phyloP scores from a whole-genome alignment of 1,284 basidiomycete genomes.

The Tremellales sp. region DNA sequence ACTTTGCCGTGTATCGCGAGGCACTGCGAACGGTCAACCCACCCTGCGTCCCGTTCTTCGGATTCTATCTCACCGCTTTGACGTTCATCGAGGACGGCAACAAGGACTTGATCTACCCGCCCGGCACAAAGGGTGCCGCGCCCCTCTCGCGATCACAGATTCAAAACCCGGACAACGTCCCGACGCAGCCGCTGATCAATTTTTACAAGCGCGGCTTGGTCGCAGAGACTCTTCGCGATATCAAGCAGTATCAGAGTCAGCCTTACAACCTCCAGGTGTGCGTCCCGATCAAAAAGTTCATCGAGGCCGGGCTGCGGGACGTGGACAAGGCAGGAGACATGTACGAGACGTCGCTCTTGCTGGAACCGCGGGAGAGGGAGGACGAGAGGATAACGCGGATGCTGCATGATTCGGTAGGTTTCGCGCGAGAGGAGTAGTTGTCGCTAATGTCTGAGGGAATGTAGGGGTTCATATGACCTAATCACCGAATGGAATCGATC shows the following conservation, averaged over 20 bases:
- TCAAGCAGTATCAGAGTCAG: slow-evolving; percentile 89
- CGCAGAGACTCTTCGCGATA: slow-evolving; percentile 92
- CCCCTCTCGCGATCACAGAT: slow-evolving; percentile 3
- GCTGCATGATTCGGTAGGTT: slow-evolving; percentile 40
- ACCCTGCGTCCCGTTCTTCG: slow-evolving; percentile 96
- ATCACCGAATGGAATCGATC: too few relatives aligned
- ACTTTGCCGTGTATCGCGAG: slow-evolving; percentile 88
- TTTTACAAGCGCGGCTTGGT: slow-evolving; percentile 92
- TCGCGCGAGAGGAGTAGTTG: not conserved
- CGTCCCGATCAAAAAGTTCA: slow-evolving; percentile 64
- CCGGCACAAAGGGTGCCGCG: slow-evolving; percentile 2
- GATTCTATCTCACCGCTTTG: slow-evolving; percentile 90
- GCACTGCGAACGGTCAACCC: slow-evolving; percentile 80
- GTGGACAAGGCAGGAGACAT: slow-evolving; percentile 68
- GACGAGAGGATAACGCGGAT: slow-evolving; percentile 43
- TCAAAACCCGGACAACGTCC: slow-evolving; percentile 5
- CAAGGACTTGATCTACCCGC: slow-evolving; percentile 67
- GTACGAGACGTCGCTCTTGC: slow-evolving; percentile 77
- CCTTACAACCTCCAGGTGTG: slow-evolving; percentile 81
- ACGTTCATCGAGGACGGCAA: slow-evolving; percentile 99
- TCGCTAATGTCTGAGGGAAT: not conserved
- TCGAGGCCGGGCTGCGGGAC: slow-evolving; percentile 70
- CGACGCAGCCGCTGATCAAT: slow-evolving; percentile 64
- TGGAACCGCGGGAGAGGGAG: slow-evolving; percentile 89
- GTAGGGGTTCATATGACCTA: slow-evolving; percentile 4